Conservation (phyloP, 345 rosid genomes). For the Angophora floribunda region DNA sequence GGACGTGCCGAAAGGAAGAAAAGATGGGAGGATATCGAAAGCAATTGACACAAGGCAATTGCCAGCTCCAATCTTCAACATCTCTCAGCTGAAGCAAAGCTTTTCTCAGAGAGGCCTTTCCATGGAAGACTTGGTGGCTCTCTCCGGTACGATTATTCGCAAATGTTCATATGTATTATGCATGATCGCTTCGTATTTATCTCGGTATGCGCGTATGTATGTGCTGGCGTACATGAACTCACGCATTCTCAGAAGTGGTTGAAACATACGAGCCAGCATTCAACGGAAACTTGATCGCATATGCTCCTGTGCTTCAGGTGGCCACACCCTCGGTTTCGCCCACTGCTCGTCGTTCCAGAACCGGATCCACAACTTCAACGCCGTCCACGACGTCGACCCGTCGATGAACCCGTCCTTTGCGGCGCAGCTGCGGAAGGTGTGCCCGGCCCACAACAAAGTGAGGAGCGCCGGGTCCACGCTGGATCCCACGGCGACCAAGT, state of each 20-base stretch:
- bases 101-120: slow-evolving; percentile 83
- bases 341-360: slow-evolving; percentile 88
- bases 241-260: neutral
- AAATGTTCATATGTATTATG: neutral
- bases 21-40: slow-evolving; percentile 76
- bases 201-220: neutral
- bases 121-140: slow-evolving; percentile 58
- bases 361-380: slow-evolving; percentile 70
- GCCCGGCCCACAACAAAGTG: slow-evolving; percentile 54
- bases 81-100: slow-evolving; percentile 62
- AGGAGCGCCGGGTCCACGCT: slow-evolving; percentile 58
- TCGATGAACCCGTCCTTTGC: slow-evolving; percentile 56
- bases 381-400: slow-evolving; percentile 47
- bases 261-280: neutral
- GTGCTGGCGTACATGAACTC: neutral
- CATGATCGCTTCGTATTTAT: neutral
- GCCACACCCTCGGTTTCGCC: slow-evolving; percentile 85
- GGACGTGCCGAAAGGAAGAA: slow-evolving; percentile 87
- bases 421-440: slow-evolving; percentile 24
- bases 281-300: neutral
- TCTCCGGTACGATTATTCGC: slow-evolving; percentile 35
- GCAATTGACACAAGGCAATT: slow-evolving; percentile 74
- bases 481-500: slow-evolving; percentile 31
- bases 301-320: slow-evolving; percentile 22
- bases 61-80: slow-evolving; percentile 73